Evolutionary conservation across 192 early-diverging fungal species (phyloP).

Genomic region (Chytriomyces sp.): DNA sequence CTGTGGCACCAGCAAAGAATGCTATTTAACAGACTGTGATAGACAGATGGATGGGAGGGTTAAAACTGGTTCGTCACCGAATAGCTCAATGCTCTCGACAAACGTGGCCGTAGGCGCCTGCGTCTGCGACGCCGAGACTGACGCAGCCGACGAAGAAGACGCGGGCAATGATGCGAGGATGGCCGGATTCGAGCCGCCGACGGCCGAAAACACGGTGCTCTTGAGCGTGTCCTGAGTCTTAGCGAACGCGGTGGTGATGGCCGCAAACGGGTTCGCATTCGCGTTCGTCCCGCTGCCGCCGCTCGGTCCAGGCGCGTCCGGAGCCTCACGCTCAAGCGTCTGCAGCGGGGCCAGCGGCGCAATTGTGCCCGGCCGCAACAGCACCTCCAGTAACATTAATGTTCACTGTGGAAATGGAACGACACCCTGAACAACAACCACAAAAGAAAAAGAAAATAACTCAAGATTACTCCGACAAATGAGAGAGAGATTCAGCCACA

Average conservation of each 20-base stretch:
- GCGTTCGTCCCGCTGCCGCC: too few relatives aligned
- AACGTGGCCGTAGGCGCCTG: neutral
- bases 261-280: neutral
- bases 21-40: neutral
- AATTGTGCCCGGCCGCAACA: neutral
- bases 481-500: too few relatives aligned
- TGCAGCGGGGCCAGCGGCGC: neutral
- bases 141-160: too few relatives aligned
- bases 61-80: neutral
- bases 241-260: neutral
- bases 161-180: too few relatives aligned
- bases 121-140: neutral
- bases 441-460: too few relatives aligned
- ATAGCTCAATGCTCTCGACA: neutral
- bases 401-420: too few relatives aligned
- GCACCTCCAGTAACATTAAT: neutral
- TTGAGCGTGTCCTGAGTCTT: too few relatives aligned
- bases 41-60: neutral
- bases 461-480: too few relatives aligned
- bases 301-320: too few relatives aligned
- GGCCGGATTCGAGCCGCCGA: too few relatives aligned
- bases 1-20: conserved; percentile 34
- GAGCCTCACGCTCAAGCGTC: neutral
- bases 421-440: too few relatives aligned
- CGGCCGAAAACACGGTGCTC: neutral